Evolutionary conservation across 768 basidiomycete species (phyloP), one percentile per base, ranked within the genome.

Genomic region (Macrolepiota dolichaula): DNA sequence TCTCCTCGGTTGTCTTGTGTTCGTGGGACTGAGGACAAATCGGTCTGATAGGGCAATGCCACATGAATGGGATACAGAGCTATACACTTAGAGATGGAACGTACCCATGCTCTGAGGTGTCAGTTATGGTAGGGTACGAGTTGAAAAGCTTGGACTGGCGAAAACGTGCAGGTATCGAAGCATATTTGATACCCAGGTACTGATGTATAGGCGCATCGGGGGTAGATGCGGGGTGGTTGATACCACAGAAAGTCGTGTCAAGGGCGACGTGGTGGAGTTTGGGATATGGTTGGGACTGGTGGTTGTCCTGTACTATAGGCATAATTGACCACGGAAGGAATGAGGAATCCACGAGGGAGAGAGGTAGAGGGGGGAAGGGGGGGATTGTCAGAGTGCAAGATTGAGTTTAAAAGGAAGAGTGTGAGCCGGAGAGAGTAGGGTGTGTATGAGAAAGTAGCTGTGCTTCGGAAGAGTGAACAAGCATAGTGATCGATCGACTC

Each of bases 141-240:
- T 81, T 80, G 67, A 75, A 82, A 32, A 91, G 76, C 61, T 76
- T 78, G 1, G 91, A 91, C 72, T 88, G 89, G 56, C 89, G 84
- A 68, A 92, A 92, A 51, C 91, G 87, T 38, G 84, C 85, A 25
- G 88, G 88, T 13, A 91, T 78, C 22, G 77, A 77, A 24, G 88
- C 91, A 65, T 91, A 92, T 75, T 89, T 90, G 68, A 92, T 86
- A 40, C 91, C 91, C 22, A 85, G 82, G 66, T 85, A 92, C 68
- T 91, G 90, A 66, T 88, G 84, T 63, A 92, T 78, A 12, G 78
- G 80, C 0, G 74, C 68, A 51, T 82, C 81, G 25, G 77, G 71
- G 0, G 85, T 81, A 4, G 90, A 91, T 29, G 84, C 63, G 9
- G 80, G 64, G 69, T 91, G 90, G 36, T 83, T 77, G 49, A 87